Evolutionary conservation across 2,329 filamentous ascomycete species (phyloP).

Genomic region (Verticillium tricorpus): DNA sequence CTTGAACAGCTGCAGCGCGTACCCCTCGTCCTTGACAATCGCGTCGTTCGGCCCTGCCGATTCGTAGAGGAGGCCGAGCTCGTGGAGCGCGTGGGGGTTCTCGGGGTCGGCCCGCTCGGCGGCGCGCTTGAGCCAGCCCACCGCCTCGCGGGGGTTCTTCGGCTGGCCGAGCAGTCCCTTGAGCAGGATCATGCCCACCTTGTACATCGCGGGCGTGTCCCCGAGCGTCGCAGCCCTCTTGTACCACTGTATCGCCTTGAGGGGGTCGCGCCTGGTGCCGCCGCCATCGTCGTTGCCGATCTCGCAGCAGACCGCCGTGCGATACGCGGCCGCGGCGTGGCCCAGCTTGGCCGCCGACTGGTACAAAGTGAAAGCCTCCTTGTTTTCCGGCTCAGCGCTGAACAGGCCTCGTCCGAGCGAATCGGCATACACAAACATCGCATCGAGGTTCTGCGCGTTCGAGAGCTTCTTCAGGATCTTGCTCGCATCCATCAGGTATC

Average conservation of each 20-base stretch:
- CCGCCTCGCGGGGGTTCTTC: constrained; percentile 76
- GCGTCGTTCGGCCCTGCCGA: constrained; percentile 63
- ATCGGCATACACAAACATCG: constrained; percentile 92
- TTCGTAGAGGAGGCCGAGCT: constrained; percentile 67
- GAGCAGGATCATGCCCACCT: constrained; percentile 91
- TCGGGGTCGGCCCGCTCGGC: constrained; percentile 83
- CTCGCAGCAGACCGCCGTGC: constrained; percentile 95
- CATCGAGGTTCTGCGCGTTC: constrained; percentile 67
- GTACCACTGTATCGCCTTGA: constrained; percentile 98
- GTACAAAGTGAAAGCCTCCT: constrained; percentile 90
- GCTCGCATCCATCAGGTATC: constrained; percentile 78
- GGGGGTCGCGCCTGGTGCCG: constrained; percentile 82
- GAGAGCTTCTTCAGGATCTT: constrained; percentile 90
- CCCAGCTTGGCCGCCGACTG: constrained; percentile 89
- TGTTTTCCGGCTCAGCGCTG: constrained; percentile 75
- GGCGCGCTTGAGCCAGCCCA: constrained; percentile 89
- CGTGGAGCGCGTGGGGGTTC: constrained; percentile 92
- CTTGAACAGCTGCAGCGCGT: constrained; percentile 76
- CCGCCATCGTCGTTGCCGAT: constrained; percentile 93
- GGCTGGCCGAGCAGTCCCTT: constrained; percentile 90
- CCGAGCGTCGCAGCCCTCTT: constrained; percentile 86
- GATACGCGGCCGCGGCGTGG: constrained; percentile 82
- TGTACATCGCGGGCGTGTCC: constrained; percentile 95
- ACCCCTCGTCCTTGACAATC: constrained; percentile 75
- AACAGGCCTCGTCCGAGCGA: constrained; percentile 79